phyloP scores from a whole-genome alignment of 139 green algal species.

The Chlamydomonas eustigma region DNA sequence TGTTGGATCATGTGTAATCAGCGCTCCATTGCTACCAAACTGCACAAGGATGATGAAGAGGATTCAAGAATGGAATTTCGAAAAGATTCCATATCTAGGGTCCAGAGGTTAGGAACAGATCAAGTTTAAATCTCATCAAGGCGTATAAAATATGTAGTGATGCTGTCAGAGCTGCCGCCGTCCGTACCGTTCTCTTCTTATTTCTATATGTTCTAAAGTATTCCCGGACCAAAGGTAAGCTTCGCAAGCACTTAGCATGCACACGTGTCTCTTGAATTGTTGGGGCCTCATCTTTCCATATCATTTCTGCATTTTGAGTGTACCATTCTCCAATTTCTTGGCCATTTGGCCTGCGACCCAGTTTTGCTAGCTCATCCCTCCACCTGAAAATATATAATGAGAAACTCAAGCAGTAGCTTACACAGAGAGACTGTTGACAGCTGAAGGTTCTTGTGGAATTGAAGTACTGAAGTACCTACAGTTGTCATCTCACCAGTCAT shows the following conservation, averaged over 20 bases:
- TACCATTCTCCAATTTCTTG: conserved; percentile 45
- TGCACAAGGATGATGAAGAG: too few species aligned
- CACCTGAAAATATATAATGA: conserved; percentile 16
- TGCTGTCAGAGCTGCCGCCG: background rate
- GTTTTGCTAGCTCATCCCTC: conserved; percentile 30
- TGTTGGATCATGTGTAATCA: too few species aligned
- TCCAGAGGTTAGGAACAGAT: too few species aligned
- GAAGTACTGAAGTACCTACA: too few species aligned
- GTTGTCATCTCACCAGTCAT: conserved; percentile 1
- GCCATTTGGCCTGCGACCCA: conserved; percentile 28
- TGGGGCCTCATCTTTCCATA: conserved; percentile 32
- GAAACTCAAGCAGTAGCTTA: background rate
- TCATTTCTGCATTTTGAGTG: conserved; percentile 10
- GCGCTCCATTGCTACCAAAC: too few species aligned
- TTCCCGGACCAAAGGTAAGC: conserved; percentile 36
- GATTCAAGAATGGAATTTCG: too few species aligned
- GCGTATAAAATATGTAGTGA: too few species aligned
- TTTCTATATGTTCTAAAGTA: conserved; percentile 48
- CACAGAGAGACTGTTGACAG: too few species aligned
- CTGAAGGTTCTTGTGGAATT: too few species aligned
- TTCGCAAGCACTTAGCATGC: conserved; percentile 51
- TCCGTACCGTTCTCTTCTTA: conserved; percentile 29
- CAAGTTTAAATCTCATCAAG: too few species aligned
- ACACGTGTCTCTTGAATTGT: conserved; percentile 45
- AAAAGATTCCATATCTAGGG: too few species aligned